phyloP scores from a whole-genome alignment of 1,284 basidiomycete species.

The Ceratobasidium sp. region DNA sequence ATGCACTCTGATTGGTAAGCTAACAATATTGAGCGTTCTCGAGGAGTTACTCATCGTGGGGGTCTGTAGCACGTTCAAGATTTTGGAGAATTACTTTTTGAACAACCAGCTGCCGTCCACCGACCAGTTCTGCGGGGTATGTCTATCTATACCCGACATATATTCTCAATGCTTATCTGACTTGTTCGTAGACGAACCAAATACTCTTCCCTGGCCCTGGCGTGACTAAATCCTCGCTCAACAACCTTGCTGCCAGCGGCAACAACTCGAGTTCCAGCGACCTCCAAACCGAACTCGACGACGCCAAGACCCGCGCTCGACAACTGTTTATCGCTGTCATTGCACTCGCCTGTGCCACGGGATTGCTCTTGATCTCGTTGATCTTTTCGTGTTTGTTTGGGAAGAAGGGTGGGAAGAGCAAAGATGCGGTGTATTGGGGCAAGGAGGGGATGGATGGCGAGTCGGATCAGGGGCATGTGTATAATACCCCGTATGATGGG shows the following conservation, averaged over 20 bases:
- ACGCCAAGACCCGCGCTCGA: not conserved
- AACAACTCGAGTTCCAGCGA: not conserved
- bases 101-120: slow-evolving; percentile 34
- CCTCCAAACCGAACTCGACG: slow-evolving; percentile 1
- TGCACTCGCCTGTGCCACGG: slow-evolving; percentile 2
- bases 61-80: slow-evolving; percentile 9
- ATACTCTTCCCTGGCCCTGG: slow-evolving; percentile 37
- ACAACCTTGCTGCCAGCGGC: slow-evolving; percentile 3
- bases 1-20: slow-evolving; percentile 28
- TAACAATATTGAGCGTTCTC: not conserved
- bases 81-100: slow-evolving; percentile 29
- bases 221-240: not conserved
- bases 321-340: slow-evolving; percentile 25
- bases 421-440: not conserved
- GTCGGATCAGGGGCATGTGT: not conserved
- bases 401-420: not conserved
- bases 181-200: slow-evolving; percentile 41
- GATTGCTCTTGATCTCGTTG: not conserved
- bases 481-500: not conserved
- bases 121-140: slow-evolving; percentile 31
- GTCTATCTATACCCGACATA: not conserved
- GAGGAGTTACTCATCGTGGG: not conserved
- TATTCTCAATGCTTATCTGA: no score
- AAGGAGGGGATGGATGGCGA: not conserved
- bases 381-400: not conserved